Percentiles rank a stretch among this genome's conserved stretches.
phyloP scores from a whole-genome alignment of 164 flowering plant genomes.

The Akebia trifoliata region DNA sequence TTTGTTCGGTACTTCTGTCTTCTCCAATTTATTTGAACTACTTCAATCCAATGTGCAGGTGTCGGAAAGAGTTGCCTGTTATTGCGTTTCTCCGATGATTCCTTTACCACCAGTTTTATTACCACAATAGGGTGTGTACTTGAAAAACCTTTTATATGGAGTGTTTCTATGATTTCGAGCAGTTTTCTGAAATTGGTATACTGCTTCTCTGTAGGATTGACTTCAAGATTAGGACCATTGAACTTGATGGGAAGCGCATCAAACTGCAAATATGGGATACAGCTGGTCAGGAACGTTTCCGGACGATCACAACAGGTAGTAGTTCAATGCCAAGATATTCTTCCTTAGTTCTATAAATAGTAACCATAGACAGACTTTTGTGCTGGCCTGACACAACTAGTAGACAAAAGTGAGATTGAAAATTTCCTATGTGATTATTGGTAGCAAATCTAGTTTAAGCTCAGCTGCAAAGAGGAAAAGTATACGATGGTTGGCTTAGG shows the following conservation, averaged over 20 bases:
- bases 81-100: constrained; percentile 54
- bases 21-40: constrained; percentile 5
- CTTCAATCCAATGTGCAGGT: constrained; percentile 26
- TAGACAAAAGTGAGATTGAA: background rate
- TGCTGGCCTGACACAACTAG: background rate
- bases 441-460: background rate
- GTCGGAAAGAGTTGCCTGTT: constrained; percentile 58
- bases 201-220: constrained; percentile 37
- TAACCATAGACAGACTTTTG: background rate
- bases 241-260: constrained; percentile 60
- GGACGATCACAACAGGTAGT: constrained; percentile 50
- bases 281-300: constrained; percentile 65
- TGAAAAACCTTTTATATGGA: background rate
- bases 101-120: constrained; percentile 51
- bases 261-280: constrained; percentile 67
- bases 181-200: constrained; percentile 14
- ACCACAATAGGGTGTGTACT: constrained; percentile 51
- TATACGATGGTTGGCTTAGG: too few species aligned
- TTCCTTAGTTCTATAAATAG: background rate
- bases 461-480: background rate
- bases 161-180: constrained; percentile 1
- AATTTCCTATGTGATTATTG: too few species aligned
- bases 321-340: background rate
- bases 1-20: background rate
- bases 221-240: constrained; percentile 54